Conservation (phyloP, 805 yeast genomes). For the Candida loeiensis region DNA sequence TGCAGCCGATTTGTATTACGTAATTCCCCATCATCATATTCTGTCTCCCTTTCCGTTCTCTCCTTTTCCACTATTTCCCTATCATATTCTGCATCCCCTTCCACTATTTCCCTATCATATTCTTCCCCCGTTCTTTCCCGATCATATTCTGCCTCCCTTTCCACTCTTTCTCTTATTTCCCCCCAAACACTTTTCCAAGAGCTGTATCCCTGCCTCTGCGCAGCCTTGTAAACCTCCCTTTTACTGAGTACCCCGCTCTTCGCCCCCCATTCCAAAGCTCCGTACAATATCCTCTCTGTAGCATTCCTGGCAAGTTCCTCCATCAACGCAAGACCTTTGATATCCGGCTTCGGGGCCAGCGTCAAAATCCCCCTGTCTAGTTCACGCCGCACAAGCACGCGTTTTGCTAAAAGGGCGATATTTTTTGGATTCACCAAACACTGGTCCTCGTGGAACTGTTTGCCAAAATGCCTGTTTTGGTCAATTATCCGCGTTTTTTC, state of each 20-base stretch:
- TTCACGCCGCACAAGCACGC: neutral
- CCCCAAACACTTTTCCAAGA: neutral
- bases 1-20: too few species aligned
- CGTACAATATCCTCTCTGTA: constrained; percentile 8
- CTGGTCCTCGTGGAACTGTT: neutral
- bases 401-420: neutral
- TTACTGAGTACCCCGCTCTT: neutral
- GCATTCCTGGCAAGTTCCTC: constrained; percentile 11
- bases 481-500: constrained; percentile 15
- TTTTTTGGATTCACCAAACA: neutral
- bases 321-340: constrained; percentile 7
- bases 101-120: neutral
- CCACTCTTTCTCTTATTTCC: neutral
- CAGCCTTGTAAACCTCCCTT: neutral
- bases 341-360: constrained; percentile 4
- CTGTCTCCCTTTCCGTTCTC: neutral
- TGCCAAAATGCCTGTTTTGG: constrained; percentile 5
- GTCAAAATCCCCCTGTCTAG: neutral
- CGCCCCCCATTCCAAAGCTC: constrained; percentile 2
- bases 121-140: too few species aligned
- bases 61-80: neutral
- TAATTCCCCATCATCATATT: too few species aligned
- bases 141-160: neutral
- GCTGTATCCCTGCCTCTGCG: neutral
- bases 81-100: neutral